Evolutionary conservation across 2,329 filamentous ascomycete genomes (phyloP).

Genomic region (Pseudophaeomoniella oleicola): DNA sequence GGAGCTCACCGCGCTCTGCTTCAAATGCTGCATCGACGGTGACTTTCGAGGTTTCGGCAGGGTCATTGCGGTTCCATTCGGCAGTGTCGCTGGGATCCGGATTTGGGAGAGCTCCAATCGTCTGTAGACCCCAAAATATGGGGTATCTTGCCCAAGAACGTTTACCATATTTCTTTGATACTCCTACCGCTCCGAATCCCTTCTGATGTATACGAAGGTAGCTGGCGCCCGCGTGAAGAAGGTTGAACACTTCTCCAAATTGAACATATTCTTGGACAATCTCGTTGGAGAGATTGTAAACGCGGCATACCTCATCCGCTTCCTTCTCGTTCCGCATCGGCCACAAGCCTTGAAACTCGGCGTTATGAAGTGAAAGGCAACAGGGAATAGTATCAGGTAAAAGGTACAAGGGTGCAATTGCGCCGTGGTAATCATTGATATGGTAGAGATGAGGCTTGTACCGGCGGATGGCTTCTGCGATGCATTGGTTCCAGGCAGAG

Average conservation of each 20-base stretch:
- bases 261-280: constrained; percentile 41
- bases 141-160: constrained; percentile 42
- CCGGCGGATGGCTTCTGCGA: constrained; percentile 39
- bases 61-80: constrained; percentile 32
- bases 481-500: constrained; percentile 46
- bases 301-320: constrained; percentile 37
- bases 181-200: constrained; percentile 44
- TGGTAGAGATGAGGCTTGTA: constrained; percentile 39
- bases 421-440: constrained; percentile 42
- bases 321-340: constrained; percentile 39
- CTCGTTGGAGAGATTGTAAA: constrained; percentile 38
- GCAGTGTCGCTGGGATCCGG: constrained; percentile 44
- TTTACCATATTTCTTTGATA: constrained; percentile 44
- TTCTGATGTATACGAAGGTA: constrained; percentile 45
- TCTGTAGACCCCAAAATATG: constrained; percentile 43
- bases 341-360: constrained; percentile 47
- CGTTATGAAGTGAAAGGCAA: constrained; percentile 43
- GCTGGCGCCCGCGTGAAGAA: constrained; percentile 40
- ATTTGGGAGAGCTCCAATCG: constrained; percentile 40
- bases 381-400: constrained; percentile 39
- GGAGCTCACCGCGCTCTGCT: constrained; percentile 28
- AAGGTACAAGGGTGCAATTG: constrained; percentile 39
- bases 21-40: constrained; percentile 36
- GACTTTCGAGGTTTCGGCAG: constrained; percentile 21
- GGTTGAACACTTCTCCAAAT: constrained; percentile 45